Percentiles rank a stretch among this genome's conserved stretches.
These are phyloP conservation scores for Curvularia eragrostidis DNA, from an alignment of 2,329 filamentous ascomycete species.

Conservation along the genomic window DNA sequence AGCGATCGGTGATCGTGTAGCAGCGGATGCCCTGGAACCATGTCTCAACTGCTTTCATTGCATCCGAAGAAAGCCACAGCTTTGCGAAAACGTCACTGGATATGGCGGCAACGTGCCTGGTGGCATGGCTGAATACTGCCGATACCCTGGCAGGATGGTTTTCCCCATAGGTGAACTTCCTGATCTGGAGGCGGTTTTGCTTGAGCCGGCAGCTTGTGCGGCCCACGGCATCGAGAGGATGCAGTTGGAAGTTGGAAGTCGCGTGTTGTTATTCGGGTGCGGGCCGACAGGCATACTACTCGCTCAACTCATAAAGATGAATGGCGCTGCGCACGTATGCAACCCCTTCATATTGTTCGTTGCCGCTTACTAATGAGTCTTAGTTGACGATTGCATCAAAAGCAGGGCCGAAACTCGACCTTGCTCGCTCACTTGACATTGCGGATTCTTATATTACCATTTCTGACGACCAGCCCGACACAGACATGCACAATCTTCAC, in stretches of 20 bases:
- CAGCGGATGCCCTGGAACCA: slow-evolving; percentile 68
- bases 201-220: slow-evolving; percentile 75
- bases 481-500: slow-evolving; percentile 67
- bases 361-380: neutral
- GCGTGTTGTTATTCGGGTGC: slow-evolving; percentile 70
- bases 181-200: slow-evolving; percentile 72
- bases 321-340: slow-evolving; percentile 68
- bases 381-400: slow-evolving; percentile 71
- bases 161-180: slow-evolving; percentile 71
- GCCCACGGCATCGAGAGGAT: slow-evolving; percentile 74
- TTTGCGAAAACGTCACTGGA: slow-evolving; percentile 73
- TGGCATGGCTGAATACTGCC: slow-evolving; percentile 74
- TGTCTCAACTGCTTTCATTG: slow-evolving; percentile 78
- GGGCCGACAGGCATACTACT: slow-evolving; percentile 71
- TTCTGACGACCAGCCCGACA: slow-evolving; percentile 32
- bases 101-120: slow-evolving; percentile 73
- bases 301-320: slow-evolving; percentile 67
- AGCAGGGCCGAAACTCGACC: slow-evolving; percentile 72
- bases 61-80: slow-evolving; percentile 69
- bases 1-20: slow-evolving; percentile 67
- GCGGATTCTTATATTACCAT: slow-evolving; percentile 58
- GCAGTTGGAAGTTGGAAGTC: slow-evolving; percentile 68
- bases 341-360: too few species aligned
- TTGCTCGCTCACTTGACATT: slow-evolving; percentile 61
- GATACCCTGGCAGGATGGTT: slow-evolving; percentile 63